phyloP scores from a whole-genome alignment of 1,284 basidiomycete genomes.

The Trametes polyzona region DNA sequence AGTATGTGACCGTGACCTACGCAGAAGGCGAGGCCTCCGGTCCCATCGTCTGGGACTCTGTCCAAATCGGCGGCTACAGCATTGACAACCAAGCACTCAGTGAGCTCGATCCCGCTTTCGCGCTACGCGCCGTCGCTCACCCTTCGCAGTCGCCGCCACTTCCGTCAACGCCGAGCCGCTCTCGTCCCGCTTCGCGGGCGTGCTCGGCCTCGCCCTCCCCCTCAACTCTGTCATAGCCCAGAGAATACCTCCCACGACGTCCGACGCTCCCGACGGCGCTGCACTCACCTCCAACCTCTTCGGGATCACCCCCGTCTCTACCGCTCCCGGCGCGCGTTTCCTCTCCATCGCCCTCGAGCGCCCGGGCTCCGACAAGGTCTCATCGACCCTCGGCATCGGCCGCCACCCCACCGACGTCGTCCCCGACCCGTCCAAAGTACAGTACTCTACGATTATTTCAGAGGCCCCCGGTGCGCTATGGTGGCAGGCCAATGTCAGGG shows the following conservation, averaged over 20 bases:
- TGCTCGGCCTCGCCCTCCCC: slow-evolving; percentile 76
- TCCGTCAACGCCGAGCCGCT: slow-evolving; percentile 59
- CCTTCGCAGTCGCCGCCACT: slow-evolving; percentile 53
- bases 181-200: slow-evolving; percentile 55
- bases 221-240: slow-evolving; percentile 62
- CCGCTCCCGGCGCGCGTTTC: slow-evolving; percentile 62
- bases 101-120: slow-evolving; percentile 34
- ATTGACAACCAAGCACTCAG: slow-evolving; percentile 66
- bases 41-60: slow-evolving; percentile 67
- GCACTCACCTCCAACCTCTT: slow-evolving; percentile 67
- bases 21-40: slow-evolving; percentile 60
- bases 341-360: slow-evolving; percentile 68
- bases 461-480: slow-evolving; percentile 47
- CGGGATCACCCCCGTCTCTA: slow-evolving; percentile 53
- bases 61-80: slow-evolving; percentile 60
- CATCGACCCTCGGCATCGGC: slow-evolving; percentile 68
- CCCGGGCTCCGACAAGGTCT: slow-evolving; percentile 58
- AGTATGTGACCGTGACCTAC: slow-evolving; percentile 55
- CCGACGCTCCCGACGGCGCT: slow-evolving; percentile 62
- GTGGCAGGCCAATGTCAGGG: slow-evolving; percentile 62
- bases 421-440: slow-evolving; percentile 52
- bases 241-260: slow-evolving; percentile 48
- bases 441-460: slow-evolving; percentile 51
- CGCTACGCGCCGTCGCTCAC: slow-evolving; percentile 1
- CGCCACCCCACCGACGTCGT: slow-evolving; percentile 59